phyloP scores from a whole-genome alignment of 2,329 filamentous ascomycete species.

The Colletotrichum tropicicola region DNA sequence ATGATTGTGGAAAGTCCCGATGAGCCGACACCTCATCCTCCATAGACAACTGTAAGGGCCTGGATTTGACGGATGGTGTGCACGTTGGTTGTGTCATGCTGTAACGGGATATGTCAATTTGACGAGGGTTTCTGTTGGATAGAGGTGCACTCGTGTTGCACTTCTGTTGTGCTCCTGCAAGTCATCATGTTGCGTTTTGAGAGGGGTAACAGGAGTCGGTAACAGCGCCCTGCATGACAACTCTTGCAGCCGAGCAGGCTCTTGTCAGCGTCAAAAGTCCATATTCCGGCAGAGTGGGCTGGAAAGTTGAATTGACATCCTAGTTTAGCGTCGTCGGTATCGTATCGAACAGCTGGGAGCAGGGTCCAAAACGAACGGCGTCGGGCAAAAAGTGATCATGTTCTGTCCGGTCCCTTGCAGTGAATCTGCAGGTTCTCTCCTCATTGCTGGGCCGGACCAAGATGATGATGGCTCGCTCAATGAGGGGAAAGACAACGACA shows the following conservation, averaged over 20 bases:
- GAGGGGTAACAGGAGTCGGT: neutral
- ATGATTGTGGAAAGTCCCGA: neutral
- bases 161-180: slow-evolving; percentile 2
- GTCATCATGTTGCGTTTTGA: slow-evolving; percentile 17
- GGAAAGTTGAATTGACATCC: neutral
- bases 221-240: neutral
- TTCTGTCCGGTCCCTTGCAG: slow-evolving; percentile 14
- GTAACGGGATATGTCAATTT: neutral
- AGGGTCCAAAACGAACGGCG: neutral
- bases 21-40: neutral
- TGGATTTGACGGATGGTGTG: too few relatives aligned
- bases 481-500: neutral
- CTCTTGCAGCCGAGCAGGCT: neutral
- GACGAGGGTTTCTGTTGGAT: too few relatives aligned
- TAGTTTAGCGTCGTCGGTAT: neutral
- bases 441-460: neutral
- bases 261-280: neutral
- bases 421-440: slow-evolving; percentile 4
- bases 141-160: neutral
- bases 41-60: too few relatives aligned
- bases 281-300: too few relatives aligned
- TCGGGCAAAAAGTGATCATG: neutral
- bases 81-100: neutral
- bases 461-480: neutral
- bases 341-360: neutral